These are phyloP conservation scores for Capronia americana DNA, from an alignment of 2,329 filamentous ascomycete species.

Conservation along the genomic window DNA sequence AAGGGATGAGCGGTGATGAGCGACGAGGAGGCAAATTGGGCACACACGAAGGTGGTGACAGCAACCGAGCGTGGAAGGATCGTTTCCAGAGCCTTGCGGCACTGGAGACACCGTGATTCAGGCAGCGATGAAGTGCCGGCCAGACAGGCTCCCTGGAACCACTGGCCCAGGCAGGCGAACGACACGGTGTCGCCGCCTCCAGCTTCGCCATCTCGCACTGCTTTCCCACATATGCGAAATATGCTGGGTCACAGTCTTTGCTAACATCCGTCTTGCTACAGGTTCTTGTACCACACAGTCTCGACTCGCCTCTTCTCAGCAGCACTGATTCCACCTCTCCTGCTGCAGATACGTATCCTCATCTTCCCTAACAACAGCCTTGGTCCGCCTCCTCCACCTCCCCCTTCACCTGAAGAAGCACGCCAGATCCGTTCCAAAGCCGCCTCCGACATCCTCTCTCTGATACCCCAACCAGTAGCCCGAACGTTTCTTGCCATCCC, in stretches of 20 bases:
- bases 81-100: constrained; percentile 13
- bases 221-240: background rate
- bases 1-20: constrained; percentile 20
- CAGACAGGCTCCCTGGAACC: background rate
- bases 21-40: constrained; percentile 16
- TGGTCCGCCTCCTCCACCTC: constrained; percentile 40
- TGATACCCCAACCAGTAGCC: constrained; percentile 54
- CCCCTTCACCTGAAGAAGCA: constrained; percentile 37
- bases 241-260: background rate
- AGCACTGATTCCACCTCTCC: constrained; percentile 67
- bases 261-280: constrained; percentile 38
- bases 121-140: background rate
- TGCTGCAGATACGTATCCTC: constrained; percentile 69
- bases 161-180: background rate
- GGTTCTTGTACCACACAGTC: constrained; percentile 55
- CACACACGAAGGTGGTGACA: constrained; percentile 5
- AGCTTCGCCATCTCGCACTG: background rate
- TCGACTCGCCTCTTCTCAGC: constrained; percentile 70
- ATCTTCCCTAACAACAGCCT: constrained; percentile 74
- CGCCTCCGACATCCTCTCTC: constrained; percentile 50
- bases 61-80: background rate
- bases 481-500: constrained; percentile 49
- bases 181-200: background rate
- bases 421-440: constrained; percentile 51
- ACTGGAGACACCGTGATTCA: background rate